Percentiles rank a stretch among this genome's conserved stretches.
These are phyloP conservation scores for Ceratocystis diversiconidia DNA, from an alignment of 2,329 filamentous ascomycete genomes.

Conservation along the genomic window DNA sequence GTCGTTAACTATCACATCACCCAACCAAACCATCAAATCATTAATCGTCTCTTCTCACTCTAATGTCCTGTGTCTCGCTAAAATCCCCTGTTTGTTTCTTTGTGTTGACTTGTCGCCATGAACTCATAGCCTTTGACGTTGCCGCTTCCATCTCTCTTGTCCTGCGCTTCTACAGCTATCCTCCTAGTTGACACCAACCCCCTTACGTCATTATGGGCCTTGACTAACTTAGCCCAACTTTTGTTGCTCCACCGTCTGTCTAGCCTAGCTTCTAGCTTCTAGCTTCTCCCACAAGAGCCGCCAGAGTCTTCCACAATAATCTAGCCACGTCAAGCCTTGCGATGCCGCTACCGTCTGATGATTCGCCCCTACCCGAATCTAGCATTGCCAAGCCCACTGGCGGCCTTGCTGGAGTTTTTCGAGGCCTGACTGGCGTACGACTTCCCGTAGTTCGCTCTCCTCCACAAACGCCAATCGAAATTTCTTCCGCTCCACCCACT, in stretches of 20 bases:
- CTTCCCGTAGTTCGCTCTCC: constrained; percentile 34
- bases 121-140: not conserved
- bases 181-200: not conserved
- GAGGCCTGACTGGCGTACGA: constrained; percentile 43
- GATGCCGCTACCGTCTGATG: constrained; percentile 48
- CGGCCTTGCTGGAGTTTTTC: constrained; percentile 49
- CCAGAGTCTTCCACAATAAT: too few species aligned
- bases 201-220: constrained; percentile 18
- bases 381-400: constrained; percentile 31
- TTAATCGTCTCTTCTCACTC: not conserved
- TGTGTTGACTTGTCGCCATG: not conserved
- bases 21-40: too few species aligned
- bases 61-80: not conserved
- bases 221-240: constrained; percentile 21
- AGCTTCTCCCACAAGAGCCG: constrained; percentile 30
- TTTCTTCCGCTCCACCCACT: constrained; percentile 25
- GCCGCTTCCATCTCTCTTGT: not conserved
- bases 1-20: too few species aligned
- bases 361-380: constrained; percentile 39
- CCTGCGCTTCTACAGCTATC: not conserved
- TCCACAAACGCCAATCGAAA: constrained; percentile 25
- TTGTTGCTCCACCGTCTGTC: constrained; percentile 33
- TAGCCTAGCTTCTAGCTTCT: constrained; percentile 18
- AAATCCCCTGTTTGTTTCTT: not conserved
- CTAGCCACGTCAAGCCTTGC: constrained; percentile 25